Evolutionary conservation across 2,329 filamentous ascomycete genomes (phyloP), one percentile per base, ranked within the genome.

Genomic region (Ophiocordyceps camponoti-floridani): DNA sequence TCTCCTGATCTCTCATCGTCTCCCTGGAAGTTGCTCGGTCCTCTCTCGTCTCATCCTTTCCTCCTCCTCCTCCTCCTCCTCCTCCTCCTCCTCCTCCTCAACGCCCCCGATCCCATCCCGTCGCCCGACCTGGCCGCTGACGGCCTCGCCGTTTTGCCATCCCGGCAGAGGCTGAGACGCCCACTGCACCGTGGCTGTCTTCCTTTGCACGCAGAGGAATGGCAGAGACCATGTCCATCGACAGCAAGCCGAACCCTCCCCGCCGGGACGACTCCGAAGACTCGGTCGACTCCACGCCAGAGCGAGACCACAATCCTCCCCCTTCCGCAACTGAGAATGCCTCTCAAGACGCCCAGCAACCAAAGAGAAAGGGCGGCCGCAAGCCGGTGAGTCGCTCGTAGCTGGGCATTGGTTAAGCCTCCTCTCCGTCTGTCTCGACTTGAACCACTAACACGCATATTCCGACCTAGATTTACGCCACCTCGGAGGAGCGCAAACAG

Each of bases 401-500:
- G 14, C 4, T 13, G 33, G 4, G 33, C 12, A 14, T 5, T 5
- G 14, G 13, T n/a, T 7, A 37, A 37, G 4, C 4, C 14, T 14
- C 33, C 13, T 16, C 9, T 23, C 16, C 40, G 40, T 38, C 35
- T 38, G 28, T 18, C 35, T 38, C 5, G 35, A 30, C 27, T 5
- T 11, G 27, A 30, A 30, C 27, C 27, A 14, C 33, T 37, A 37
- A 37, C 33, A 37, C 11, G 33, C 41, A 46, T 44, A 40, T 40
- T 45, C 40, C 23, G 27, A 43, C 37, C 40, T 47, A 95, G 89
- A 95, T 95, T 51, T 98, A 98, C 72, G 91, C 91, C 45, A 98
- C 91, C 33, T 96, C 91, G 11, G 91, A 98, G 64, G 91, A 98
- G 66, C 81, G 91, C 57, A 96, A 98, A 69, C 91, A 96, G 66